Base-by-base conservation (phyloP, 768 basidiomycete genomes). In the Infundibulicybe gibba region DNA sequence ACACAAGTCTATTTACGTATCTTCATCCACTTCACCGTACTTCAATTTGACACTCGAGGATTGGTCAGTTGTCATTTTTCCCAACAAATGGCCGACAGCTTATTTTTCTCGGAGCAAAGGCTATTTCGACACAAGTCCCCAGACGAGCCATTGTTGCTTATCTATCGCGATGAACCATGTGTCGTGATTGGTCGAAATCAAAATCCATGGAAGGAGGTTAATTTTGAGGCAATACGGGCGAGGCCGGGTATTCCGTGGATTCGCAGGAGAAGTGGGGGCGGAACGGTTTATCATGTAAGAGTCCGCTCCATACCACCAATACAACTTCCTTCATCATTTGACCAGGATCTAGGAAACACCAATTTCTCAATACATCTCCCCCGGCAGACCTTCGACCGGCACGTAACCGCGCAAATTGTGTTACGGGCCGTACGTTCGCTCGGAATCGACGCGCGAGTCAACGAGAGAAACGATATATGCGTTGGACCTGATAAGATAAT, bases 151-250 rank as follows among this genome's bases (percentile, higher is more conserved):
- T 71, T 94, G 35, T 75, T 99, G 15, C 75, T 97, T 40, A 66
- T 99, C 45, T 99, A 97, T 63, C 81, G 91, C 25, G 89, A 97
- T 60, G 62, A 68, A 0, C 91, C 93, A 2, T 94, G 93, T 57
- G 91, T 98, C 14, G 77, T 99, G 45, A 90, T 98, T 45, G 95
- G 95, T 0, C 74, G 95, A 44, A 94, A 97, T 62, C 97, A 99
- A 71, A 97, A 97, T 55, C 95, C 94, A 13, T 98, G 95, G 95
- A 97, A 92, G 61, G 95, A 99, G 60, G 83, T 94, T 54, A 94
- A 95, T 56, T 76, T 94, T 41, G 50, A 60, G 5, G 74, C 79
- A 1, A 70, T 93, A 5, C 63, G 67, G 10, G 47, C 63, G 37
- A 63, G 71, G 50, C 60, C 63, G 2, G 72, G 70, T 3, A 75